Conservation (phyloP, 805 yeast genomes). For the Nematodospora valgi region DNA sequence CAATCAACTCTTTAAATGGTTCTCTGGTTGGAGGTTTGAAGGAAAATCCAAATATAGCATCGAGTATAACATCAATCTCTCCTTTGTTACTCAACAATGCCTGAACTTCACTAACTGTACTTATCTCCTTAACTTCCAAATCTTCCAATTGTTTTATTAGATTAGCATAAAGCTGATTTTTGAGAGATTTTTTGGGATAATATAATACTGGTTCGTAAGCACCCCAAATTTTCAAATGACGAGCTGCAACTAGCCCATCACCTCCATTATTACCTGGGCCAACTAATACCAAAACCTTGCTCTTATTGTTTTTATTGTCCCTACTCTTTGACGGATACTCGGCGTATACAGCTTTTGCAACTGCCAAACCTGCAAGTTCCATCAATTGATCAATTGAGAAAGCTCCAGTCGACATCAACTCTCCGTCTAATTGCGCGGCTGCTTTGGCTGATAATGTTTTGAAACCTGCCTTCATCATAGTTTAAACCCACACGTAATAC, state of each 20-base stretch:
- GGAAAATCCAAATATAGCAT: slow-evolving; percentile 90
- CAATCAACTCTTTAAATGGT: slow-evolving; percentile 57
- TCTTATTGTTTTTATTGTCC: slow-evolving; percentile 9
- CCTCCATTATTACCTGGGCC: slow-evolving; percentile 99
- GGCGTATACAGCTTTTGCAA: slow-evolving; percentile 78
- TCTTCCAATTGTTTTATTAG: slow-evolving; percentile 64
- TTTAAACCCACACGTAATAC: too few species aligned
- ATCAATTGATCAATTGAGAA: slow-evolving; percentile 84
- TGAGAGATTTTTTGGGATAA: slow-evolving; percentile 67
- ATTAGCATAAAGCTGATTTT: slow-evolving; percentile 54
- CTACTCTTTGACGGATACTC: slow-evolving; percentile 51
- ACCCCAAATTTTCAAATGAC: slow-evolving; percentile 74
- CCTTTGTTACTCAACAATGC: slow-evolving; percentile 7
- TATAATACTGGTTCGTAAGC: slow-evolving; percentile 74
- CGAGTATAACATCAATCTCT: slow-evolving; percentile 47
- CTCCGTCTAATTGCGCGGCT: slow-evolving; percentile 80
- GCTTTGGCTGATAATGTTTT: slow-evolving; percentile 38
- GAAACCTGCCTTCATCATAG: too few species aligned
- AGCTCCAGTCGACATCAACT: slow-evolving; percentile 81
- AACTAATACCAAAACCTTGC: slow-evolving; percentile 71
- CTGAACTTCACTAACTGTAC: slow-evolving; percentile 31
- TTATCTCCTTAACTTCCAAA: slow-evolving; percentile 59
- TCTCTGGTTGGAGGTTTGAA: slow-evolving; percentile 83
- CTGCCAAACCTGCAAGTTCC: slow-evolving; percentile 96
- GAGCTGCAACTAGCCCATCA: slow-evolving; percentile 93